Evolutionary conservation across 2,329 filamentous ascomycete species (phyloP), one percentile per base, ranked within the genome.

Genomic region (Sclerotiophoma versabilis): DNA sequence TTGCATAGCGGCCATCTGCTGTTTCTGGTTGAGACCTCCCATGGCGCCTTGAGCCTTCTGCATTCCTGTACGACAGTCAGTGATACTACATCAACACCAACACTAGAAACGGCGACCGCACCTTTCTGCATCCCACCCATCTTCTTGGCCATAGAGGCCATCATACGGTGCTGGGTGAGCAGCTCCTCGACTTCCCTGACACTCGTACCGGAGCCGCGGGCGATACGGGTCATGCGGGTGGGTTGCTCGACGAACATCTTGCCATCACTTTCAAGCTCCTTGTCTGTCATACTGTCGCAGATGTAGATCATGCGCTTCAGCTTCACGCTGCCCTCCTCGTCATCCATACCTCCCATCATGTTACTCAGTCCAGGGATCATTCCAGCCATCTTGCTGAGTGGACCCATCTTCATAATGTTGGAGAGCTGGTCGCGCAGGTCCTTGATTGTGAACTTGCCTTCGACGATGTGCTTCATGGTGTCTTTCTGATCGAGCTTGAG

Each of bases 351-450:
- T 47, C 91, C 88, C 86, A 97, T 98, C 83, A 98, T 88, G 70
- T 90, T 90, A 64, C 89, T 89, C 76, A 99, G 89, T 23, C 95
- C 95, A 0, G 95, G 95, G 60, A 99, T 98, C 95, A 99, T 99
- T 67, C 93, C 92, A 0, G 93, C 96, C 86, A 99, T 96, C 75
- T 99, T 98, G 15, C 91, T 96, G 1, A 99, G 79, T 0, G 95
- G 95, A 0, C 95, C 95, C 95, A 99, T 98, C 80, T 99, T 99
- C 92, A 98, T 97, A 71, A 99, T 97, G 70, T 98, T 98, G 54
- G 89, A 90, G 11, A 99, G 86, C 73, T 99, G 96, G 73, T 99
- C 95, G 17, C 95, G 87, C 63, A 99, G 83, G 74, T 99, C 95
- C 49, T 95, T 89, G 27, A 99, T 85, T 0, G 95, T 96, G 76